Base-by-base conservation (phyloP, 192 early-diverging fungal species). In the Chytriomyces sp. region DNA sequence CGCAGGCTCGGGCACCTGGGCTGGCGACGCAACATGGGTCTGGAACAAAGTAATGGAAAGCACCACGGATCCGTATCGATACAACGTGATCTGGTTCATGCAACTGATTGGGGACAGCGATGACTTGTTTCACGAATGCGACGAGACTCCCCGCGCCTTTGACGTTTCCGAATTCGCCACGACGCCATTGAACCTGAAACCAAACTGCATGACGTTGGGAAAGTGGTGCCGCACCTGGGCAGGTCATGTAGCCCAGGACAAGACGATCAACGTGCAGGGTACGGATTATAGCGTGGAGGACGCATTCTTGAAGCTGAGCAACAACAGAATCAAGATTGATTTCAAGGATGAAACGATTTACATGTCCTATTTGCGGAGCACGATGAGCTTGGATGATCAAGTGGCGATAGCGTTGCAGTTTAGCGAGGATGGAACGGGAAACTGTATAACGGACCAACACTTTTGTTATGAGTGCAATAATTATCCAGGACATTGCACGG, bases 41-140 rank as follows among this genome's bases (percentile, higher is more conserved):
- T 61, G 59, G 59, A 61, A 61, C 59, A 0, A 61, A 17, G 17
- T 14, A 12, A 26, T 61, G 5, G 25, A 36, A 12, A n/a, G 6
- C 31, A 26, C 8, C 34, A 36, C 34, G 5, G 25, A 28, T 12
- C 34, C 59, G 22, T 61, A 36, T 39, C 59, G 59, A 37, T 61
- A 61, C 59, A 39, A 61, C 26, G 17, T 37, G 7, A 61, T 61
- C 34, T 33, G 38, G 59, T 61, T 61, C 59, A 36, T 61, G 25
- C 59, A 39, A 36, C 59, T 39, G 34, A 61, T 61, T 61, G 59
- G 64, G 52, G 39, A 55, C 64, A 54, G 19, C 54, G 64, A 66
- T 33, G 64, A 66, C 1, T 28, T 66, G 12, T 66, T 66, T 28
- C 64, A 66, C 49, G n/a, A n/a, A n/a, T n/a, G n/a, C n/a, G n/a